phyloP scores from a whole-genome alignment of 495 filamentous ascomycete species.

The Lentithecium fluviatile region DNA sequence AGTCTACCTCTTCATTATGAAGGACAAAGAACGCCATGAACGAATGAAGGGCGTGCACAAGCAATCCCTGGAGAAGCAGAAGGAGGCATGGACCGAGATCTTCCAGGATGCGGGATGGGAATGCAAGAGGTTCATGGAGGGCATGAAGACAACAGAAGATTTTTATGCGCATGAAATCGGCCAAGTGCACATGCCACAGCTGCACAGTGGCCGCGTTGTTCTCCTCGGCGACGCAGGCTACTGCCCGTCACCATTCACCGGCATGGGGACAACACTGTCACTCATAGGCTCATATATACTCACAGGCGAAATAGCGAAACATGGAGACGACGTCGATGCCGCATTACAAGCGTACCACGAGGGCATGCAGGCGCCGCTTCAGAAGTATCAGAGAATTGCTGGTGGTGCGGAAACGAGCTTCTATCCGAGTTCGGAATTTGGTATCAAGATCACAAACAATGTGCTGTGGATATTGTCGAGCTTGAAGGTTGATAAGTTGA shows the following conservation, averaged over 20 bases:
- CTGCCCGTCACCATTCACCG: constrained; percentile 32
- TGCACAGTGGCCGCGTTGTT: constrained; percentile 35
- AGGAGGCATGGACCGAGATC: constrained; percentile 40
- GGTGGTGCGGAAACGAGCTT: too few species aligned
- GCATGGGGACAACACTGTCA: constrained; percentile 37
- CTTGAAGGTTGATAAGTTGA: too few species aligned
- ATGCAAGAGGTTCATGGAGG: constrained; percentile 45
- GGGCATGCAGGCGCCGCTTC: too few species aligned
- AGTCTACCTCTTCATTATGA: constrained; percentile 43
- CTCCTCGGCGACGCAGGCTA: constrained; percentile 40
- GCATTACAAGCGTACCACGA: constrained; percentile 20
- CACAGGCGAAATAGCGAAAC: constrained; percentile 37
- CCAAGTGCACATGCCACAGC: constrained; percentile 27
- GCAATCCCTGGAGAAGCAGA: constrained; percentile 8
- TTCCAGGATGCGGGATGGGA: constrained; percentile 52
- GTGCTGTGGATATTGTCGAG: too few species aligned
- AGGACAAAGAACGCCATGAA: constrained; percentile 35
- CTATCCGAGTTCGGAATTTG: too few species aligned
- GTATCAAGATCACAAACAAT: too few species aligned
- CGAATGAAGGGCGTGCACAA: background rate
- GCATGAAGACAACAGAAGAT: constrained; percentile 45
- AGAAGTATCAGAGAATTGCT: too few species aligned
- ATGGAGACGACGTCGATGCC: constrained; percentile 2
- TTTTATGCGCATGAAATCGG: constrained; percentile 47
- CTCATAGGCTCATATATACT: constrained; percentile 40